These are phyloP conservation scores for Cordyceps cateniannulata DNA, from an alignment of 2,329 filamentous ascomycete species.

Conservation along the genomic window DNA sequence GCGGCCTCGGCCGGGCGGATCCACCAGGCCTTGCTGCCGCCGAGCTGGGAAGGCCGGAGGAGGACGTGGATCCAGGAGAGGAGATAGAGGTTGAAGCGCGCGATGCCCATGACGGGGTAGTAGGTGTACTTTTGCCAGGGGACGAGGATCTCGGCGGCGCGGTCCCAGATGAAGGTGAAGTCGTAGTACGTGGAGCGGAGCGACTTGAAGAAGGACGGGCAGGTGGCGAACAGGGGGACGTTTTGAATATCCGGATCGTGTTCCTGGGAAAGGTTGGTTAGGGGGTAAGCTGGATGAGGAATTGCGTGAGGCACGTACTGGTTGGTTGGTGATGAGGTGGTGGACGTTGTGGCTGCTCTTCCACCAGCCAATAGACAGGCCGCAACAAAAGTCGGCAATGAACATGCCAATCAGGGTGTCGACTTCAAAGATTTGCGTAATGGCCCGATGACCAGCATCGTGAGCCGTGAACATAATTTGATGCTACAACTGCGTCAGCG, in stretches of 20 bases:
- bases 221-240: constrained; percentile 62
- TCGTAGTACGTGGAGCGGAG: constrained; percentile 62
- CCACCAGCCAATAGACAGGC: constrained; percentile 63
- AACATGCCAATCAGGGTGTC: constrained; percentile 58
- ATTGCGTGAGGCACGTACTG: constrained; percentile 27
- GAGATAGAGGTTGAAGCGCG: constrained; percentile 66
- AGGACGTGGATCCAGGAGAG: constrained; percentile 62
- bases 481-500: constrained; percentile 36
- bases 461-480: constrained; percentile 65
- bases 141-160: constrained; percentile 51
- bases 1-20: constrained; percentile 59
- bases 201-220: constrained; percentile 57
- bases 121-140: constrained; percentile 60
- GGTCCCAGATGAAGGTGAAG: constrained; percentile 57
- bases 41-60: constrained; percentile 49
- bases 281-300: not conserved
- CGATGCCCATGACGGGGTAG: constrained; percentile 60
- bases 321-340: constrained; percentile 59
- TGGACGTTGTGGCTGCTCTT: constrained; percentile 65
- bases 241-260: constrained; percentile 59
- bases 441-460: constrained; percentile 57
- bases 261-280: constrained; percentile 29
- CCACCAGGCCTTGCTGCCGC: constrained; percentile 55
- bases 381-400: constrained; percentile 59
- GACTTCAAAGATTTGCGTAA: constrained; percentile 50